phyloP scores from a whole-genome alignment of 257 asterid genomes.

The Oldenlandia corymbosa region DNA sequence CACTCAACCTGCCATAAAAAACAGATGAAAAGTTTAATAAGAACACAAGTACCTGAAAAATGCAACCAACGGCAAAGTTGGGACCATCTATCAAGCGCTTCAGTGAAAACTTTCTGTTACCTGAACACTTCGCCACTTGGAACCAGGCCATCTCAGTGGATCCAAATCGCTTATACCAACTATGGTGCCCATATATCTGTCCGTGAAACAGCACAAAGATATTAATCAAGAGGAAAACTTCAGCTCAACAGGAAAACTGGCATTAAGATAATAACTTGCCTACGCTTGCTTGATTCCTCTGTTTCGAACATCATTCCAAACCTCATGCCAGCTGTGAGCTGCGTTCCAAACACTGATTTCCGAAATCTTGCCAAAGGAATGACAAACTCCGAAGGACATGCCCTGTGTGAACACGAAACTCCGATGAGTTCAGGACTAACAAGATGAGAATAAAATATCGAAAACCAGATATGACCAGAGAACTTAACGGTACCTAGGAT shows the following conservation, averaged over 20 bases:
- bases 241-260: not conserved
- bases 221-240: not conserved
- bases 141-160: slow-evolving; percentile 93
- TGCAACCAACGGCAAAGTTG: not conserved
- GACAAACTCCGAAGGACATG: slow-evolving; percentile 91
- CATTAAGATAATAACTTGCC: slow-evolving; percentile 31
- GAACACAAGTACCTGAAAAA: not conserved
- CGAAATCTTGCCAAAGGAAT: slow-evolving; percentile 68
- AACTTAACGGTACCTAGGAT: slow-evolving; percentile 57
- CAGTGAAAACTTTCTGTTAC: slow-evolving; percentile 19
- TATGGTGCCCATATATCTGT: slow-evolving; percentile 89
- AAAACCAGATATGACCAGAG: not conserved
- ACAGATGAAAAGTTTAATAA: not conserved
- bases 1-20: slow-evolving; percentile 66
- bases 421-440: not conserved
- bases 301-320: slow-evolving; percentile 98
- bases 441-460: not conserved
- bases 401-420: slow-evolving; percentile 41
- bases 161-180: slow-evolving; percentile 69
- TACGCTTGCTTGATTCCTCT: slow-evolving; percentile 88
- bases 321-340: slow-evolving; percentile 81
- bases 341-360: slow-evolving; percentile 66
- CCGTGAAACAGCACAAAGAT: not conserved
- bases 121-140: slow-evolving; percentile 97
- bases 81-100: not conserved